Evolutionary conservation across 805 yeast species (phyloP), one percentile per base, ranked within the genome.

Genomic region (Kodamaea hsintzibuensis): DNA sequence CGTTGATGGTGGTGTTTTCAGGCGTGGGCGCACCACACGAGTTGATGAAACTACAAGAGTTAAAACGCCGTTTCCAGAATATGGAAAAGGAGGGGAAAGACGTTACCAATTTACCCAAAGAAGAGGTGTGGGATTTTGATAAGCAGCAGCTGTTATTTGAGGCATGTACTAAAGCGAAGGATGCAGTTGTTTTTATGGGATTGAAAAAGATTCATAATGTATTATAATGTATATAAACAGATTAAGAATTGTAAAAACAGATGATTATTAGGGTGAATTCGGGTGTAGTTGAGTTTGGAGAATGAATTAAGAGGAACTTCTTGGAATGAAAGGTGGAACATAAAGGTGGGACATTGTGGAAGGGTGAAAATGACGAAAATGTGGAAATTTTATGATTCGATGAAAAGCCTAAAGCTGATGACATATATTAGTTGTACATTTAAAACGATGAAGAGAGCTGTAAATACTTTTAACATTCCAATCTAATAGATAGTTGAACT

Each of bases 11-110:
- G 0, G 62, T 91, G 1, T 74, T 83, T 60, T 78, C 89, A 0
- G 90, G 89, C 1, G 72, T 80, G 49, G 90, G 91, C 9, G 83
- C 84, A 61, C 81, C 85, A 2, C 66, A 77, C 8, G 78, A 75
- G 49, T 72, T 84, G 70, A 68, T 69, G 50, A 66, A 69, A 47
- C 69, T 90, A 43, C 81, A 79, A 48, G 63, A 64, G 9, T 59
- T 77, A 30, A 77, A 78, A 57, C 70, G 75, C 47, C 68, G 63
- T 40, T 82, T 74, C 55, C 78, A 78, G 55, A 64, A 71, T 54
- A 73, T 75, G 37, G 80, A 76, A 66, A 73, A 72, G 50, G 70
- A 68, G 35, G 67, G 69, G 2, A 72, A 65, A 55, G 78, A 73
- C 57, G 71, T 82, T 62, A 76, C 74, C 33, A 71, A 73, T 16